Evolutionary conservation across 176 grass and related monocot species (phyloP).

Genomic region (Aegilops umbellulata): DNA sequence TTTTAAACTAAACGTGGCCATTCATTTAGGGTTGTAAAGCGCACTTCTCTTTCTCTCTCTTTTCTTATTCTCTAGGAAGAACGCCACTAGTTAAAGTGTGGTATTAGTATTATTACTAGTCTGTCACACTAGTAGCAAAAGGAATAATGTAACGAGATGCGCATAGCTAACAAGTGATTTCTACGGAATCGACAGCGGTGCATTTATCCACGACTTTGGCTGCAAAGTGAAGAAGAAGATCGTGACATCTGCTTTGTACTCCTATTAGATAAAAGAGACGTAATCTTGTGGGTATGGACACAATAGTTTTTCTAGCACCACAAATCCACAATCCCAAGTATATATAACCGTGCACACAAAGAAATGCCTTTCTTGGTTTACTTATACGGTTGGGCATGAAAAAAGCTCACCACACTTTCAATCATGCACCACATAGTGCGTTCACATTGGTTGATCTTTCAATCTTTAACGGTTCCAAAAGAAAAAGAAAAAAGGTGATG

Average conservation of each 20-base stretch:
- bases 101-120: neutral
- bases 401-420: constrained; percentile 21
- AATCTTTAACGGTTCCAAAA: neutral
- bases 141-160: constrained; percentile 16
- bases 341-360: neutral
- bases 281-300: constrained; percentile 19
- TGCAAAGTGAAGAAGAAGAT: constrained; percentile 18
- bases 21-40: neutral
- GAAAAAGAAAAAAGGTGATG: neutral
- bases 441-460: constrained; percentile 30
- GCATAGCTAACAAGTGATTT: neutral
- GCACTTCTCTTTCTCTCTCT: neutral
- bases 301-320: neutral
- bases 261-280: neutral
- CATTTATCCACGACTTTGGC: constrained; percentile 12
- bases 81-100: neutral
- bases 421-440: constrained; percentile 35
- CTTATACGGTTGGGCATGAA: constrained; percentile 16
- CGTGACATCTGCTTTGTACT: constrained; percentile 13
- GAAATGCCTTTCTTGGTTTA: constrained; percentile 29
- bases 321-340: neutral
- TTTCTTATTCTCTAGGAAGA: neutral
- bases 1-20: too few relatives aligned
- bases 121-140: neutral
- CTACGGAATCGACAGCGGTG: neutral